phyloP scores from a whole-genome alignment of 2,329 filamentous ascomycete species.

The Exophiala lecanii-corni region DNA sequence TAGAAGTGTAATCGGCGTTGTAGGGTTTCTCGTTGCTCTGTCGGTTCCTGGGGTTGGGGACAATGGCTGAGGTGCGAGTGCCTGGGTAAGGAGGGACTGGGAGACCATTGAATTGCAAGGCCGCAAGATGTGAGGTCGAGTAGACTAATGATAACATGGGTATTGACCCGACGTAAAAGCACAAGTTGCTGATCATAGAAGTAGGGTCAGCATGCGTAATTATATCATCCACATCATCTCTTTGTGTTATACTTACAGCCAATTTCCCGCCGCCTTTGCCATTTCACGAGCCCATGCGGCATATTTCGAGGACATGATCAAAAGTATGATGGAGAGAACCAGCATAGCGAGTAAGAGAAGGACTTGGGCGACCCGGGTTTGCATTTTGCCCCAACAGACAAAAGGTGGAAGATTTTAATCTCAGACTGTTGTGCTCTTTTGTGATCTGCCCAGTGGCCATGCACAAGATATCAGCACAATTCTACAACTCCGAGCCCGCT shows the following conservation, averaged over 20 bases:
- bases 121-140: slow-evolving; percentile 14
- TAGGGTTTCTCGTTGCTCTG: slow-evolving; percentile 2
- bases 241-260: slow-evolving; percentile 24
- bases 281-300: slow-evolving; percentile 20
- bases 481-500: too few relatives aligned
- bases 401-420: too few relatives aligned
- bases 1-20: slow-evolving; percentile 14
- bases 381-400: slow-evolving; percentile 10
- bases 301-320: slow-evolving; percentile 24
- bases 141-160: slow-evolving; percentile 20
- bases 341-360: slow-evolving; percentile 17
- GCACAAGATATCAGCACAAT: too few relatives aligned
- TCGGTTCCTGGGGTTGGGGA: background rate
- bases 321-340: slow-evolving; percentile 16
- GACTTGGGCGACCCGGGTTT: slow-evolving; percentile 16
- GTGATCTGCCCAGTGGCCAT: too few relatives aligned
- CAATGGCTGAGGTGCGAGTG: background rate
- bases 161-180: slow-evolving; percentile 20
- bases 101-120: slow-evolving; percentile 20
- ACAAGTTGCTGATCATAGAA: slow-evolving; percentile 9
- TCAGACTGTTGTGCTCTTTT: background rate
- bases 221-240: too few relatives aligned
- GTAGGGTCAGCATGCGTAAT: too few relatives aligned
- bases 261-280: slow-evolving; percentile 12
- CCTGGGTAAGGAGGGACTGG: slow-evolving; percentile 9